These are phyloP conservation scores for Penicillium sp. DNA, from an alignment of 2,329 filamentous ascomycete genomes.

Conservation along the genomic window DNA sequence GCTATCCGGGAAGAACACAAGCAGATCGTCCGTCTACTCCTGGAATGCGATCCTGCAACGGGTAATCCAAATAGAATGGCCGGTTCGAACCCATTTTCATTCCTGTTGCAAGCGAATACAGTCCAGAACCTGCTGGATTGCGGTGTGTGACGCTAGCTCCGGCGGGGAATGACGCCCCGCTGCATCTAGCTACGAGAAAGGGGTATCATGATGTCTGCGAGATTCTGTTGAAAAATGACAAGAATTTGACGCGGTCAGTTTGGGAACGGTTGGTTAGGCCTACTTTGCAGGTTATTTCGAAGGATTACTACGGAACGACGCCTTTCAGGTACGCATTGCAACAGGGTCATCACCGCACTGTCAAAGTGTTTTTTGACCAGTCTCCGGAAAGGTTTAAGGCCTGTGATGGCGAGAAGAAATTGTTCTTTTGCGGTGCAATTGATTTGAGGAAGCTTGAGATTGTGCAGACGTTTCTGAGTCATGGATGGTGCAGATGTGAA, in stretches of 20 bases:
- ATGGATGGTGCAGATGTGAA: neutral
- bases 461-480: neutral
- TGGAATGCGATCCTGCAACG: conserved; percentile 2
- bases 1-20: conserved; percentile 3
- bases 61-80: neutral
- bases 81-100: neutral
- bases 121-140: conserved; percentile 6
- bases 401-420: neutral
- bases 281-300: conserved; percentile 1
- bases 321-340: conserved; percentile 4
- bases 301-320: neutral
- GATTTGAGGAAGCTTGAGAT: neutral
- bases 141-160: neutral
- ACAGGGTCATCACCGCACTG: neutral
- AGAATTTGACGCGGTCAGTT: neutral
- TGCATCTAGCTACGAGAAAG: conserved; percentile 3
- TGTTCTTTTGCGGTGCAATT: neutral
- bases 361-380: conserved; percentile 6
- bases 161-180: neutral
- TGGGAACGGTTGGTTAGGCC: conserved; percentile 6
- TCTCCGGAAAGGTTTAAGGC: neutral
- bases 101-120: neutral
- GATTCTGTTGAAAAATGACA: conserved; percentile 7
- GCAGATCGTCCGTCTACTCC: conserved; percentile 2
- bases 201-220: conserved; percentile 9